These are phyloP conservation scores for Hypoxylon sp. DNA, from an alignment of 2,329 filamentous ascomycete species.

Conservation along the genomic window DNA sequence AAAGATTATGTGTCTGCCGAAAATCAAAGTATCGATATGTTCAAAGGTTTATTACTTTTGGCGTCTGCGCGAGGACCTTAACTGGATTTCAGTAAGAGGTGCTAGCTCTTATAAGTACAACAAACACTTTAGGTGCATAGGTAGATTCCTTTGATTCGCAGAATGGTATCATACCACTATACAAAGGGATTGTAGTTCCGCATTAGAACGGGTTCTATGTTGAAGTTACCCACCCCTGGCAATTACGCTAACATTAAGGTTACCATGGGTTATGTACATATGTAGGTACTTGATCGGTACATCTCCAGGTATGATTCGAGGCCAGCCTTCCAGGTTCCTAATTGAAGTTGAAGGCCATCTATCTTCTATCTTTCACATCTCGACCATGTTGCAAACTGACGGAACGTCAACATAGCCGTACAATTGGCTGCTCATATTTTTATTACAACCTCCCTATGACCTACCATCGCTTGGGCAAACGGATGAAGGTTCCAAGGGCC, in stretches of 20 bases:
- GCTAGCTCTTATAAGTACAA: background rate
- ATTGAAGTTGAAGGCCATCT: constrained; percentile 16
- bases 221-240: constrained; percentile 3
- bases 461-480: constrained; percentile 41
- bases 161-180: background rate
- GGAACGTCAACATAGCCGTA: constrained; percentile 39
- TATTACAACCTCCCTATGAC: constrained; percentile 28
- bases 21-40: background rate
- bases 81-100: background rate
- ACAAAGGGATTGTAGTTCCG: background rate
- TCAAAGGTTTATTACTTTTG: background rate
- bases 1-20: background rate
- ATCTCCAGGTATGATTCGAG: constrained; percentile 1
- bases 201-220: background rate
- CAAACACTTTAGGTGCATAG: background rate
- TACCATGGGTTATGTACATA: too few relatives aligned
- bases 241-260: too few relatives aligned
- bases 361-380: constrained; percentile 28
- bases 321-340: constrained; percentile 29
- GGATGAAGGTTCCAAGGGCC: constrained; percentile 56
- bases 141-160: background rate
- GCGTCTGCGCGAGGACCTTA: background rate
- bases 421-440: constrained; percentile 34
- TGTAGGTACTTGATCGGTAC: background rate
- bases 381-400: constrained; percentile 35